phyloP scores from a whole-genome alignment of 2,329 filamentous ascomycete species.

The Purpureocillium lavendulum region DNA sequence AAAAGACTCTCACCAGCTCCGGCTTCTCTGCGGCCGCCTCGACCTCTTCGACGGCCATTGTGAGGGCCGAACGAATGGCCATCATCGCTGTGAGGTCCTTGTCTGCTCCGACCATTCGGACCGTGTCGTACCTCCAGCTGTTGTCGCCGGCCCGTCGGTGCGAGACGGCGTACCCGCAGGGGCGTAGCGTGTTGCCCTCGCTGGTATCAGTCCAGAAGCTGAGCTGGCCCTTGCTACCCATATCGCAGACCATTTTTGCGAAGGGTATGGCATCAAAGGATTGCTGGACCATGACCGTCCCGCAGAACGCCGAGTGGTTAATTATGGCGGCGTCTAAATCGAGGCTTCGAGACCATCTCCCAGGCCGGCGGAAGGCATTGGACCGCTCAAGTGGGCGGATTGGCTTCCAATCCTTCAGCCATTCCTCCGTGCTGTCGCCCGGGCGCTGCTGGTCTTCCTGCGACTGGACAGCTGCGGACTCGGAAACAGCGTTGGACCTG shows the following conservation, averaged over 20 bases:
- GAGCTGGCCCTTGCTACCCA: neutral
- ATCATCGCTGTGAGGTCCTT: constrained; percentile 2
- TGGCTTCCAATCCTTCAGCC: too few relatives aligned
- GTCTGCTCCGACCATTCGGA: neutral
- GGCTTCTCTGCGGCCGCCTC: neutral
- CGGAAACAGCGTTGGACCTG: too few relatives aligned
- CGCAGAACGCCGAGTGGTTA: neutral
- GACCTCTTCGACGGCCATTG: constrained; percentile 4
- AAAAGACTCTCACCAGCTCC: constrained; percentile 8
- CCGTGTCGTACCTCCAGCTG: neutral
- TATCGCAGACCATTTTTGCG: constrained; percentile 1
- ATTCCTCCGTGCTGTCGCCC: too few relatives aligned
- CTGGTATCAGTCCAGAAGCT: constrained; percentile 1
- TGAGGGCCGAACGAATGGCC: constrained; percentile 8
- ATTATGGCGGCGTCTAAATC: too few relatives aligned
- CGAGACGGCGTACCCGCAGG: too few relatives aligned
- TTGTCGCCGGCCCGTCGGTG: too few relatives aligned
- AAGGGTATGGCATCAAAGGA: neutral
- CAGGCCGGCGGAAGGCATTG: too few relatives aligned
- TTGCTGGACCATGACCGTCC: neutral
- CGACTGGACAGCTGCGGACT: too few relatives aligned
- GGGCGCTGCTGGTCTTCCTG: too few relatives aligned
- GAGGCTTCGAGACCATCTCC: too few relatives aligned
- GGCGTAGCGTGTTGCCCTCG: too few relatives aligned
- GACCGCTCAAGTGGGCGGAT: too few relatives aligned